Evolutionary conservation across 352 stramenopile species (phyloP), one percentile per base, ranked within the genome.

Genomic region (Pythium biforme): DNA sequence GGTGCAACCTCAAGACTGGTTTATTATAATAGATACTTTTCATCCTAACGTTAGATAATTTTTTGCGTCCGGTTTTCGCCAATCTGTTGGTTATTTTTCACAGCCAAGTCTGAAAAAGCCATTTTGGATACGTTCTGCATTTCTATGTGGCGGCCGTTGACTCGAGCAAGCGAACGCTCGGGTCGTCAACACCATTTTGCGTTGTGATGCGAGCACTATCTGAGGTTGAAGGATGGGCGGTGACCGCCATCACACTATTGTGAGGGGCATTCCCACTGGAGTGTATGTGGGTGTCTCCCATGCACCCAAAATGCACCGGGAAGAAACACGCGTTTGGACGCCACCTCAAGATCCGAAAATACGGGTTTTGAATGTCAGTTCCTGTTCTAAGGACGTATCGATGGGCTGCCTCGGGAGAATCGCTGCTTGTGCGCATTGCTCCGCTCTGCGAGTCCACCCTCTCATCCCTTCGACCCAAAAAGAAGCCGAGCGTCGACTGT

Each of bases 241-340:
- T 51, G 22, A 47, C 40, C n/a, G 20, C 45, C n/a, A 23, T 51
- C 22, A 51, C 22, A 17, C 10, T 11, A 31, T 12, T 29, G 33
- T 58, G 51, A 58, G 51, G 54, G 54, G 54, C 54, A 60, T 60
- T 60, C 54, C 54, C 1, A 37, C 22, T 53, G 46, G 27, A 53
- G 46, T 53, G 27, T 22, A 26, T 47, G 40, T 27, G 19, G 40
- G 40, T 47, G 40, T 47, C 40, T 47, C 40, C 40, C 37, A 43
- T n/a, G n/a, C n/a, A n/a, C n/a, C n/a, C n/a, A n/a, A n/a, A 6
- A n/a, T 43, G 37, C 6, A 43, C 31, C 10, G 5, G 5, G 5
- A 10, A 26, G 7, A 43, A 47, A 47, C n/a, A 23, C 40, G n/a
- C 20, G 25, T 47, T 47, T 11, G 26, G 40, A 47, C 26, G 7